These are phyloP conservation scores for Eucalyptus curtisii DNA, from an alignment of 345 rosid genomes.

Conservation along the genomic window DNA sequence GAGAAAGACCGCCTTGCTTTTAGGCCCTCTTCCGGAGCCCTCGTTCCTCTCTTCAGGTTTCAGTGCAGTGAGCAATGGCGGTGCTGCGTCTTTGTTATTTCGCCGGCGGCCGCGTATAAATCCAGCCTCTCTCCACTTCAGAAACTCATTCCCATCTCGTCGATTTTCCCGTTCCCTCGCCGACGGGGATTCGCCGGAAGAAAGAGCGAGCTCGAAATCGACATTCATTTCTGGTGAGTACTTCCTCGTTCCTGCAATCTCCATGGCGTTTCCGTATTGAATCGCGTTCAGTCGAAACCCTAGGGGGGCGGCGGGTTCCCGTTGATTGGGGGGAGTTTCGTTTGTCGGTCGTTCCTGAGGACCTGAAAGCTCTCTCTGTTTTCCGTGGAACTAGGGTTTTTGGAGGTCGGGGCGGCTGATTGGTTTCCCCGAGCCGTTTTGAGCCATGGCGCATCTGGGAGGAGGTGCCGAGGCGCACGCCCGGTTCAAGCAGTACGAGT, in stretches of 20 bases:
- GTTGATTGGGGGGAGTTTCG: neutral
- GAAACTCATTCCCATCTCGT: neutral
- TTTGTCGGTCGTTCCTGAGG: neutral
- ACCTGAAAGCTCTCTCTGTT: neutral
- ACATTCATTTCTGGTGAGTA: neutral
- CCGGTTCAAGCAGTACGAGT: conserved; percentile 91
- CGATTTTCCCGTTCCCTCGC: neutral
- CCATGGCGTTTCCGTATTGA: neutral
- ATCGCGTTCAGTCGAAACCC: neutral
- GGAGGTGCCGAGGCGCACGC: conserved; percentile 99
- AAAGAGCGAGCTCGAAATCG: neutral
- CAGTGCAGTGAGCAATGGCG: neutral
- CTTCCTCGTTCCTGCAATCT: neutral
- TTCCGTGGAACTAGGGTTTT: neutral
- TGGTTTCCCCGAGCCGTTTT: neutral
- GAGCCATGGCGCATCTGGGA: conserved; percentile 62
- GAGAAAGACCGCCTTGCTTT: neutral
- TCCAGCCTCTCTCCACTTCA: neutral
- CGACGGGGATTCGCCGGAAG: neutral
- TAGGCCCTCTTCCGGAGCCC: neutral
- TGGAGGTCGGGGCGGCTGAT: neutral
- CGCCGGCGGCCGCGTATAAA: neutral
- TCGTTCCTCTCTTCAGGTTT: neutral
- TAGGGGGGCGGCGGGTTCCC: neutral
- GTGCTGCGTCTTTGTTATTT: neutral